Conservation (phyloP, 352 stramenopile species). For the Globisporangium spiculum region DNA sequence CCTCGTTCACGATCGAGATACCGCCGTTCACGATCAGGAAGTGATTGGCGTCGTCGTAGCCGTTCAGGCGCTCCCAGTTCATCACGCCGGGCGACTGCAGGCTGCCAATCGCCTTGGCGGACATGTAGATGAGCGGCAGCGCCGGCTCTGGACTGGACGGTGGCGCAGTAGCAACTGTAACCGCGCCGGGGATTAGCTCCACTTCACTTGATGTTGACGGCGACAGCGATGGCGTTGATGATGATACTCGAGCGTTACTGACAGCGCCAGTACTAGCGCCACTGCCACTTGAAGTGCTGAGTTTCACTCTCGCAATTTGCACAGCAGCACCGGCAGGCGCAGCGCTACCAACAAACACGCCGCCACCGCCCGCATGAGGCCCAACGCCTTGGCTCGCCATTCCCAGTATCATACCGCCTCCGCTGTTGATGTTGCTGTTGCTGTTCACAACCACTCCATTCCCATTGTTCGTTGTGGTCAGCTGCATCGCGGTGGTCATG, state of each 20-base stretch:
- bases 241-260: not conserved
- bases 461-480: slow-evolving; percentile 1
- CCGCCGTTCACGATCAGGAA: slow-evolving; percentile 25
- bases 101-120: slow-evolving; percentile 12
- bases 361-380: not conserved
- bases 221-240: not conserved
- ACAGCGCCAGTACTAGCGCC: not conserved
- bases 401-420: not conserved
- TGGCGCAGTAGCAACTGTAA: not conserved
- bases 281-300: not conserved
- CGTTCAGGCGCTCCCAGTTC: slow-evolving; percentile 36
- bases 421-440: not conserved
- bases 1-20: slow-evolving; percentile 31
- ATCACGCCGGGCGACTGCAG: slow-evolving; percentile 33
- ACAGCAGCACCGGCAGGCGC: not conserved
- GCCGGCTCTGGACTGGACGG: not conserved
- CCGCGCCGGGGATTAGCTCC: not conserved
- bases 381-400: slow-evolving; percentile 4
- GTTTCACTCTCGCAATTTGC: not conserved
- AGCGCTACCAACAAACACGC: not conserved
- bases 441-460: not conserved
- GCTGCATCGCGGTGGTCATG: slow-evolving; percentile 1
- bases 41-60: slow-evolving; percentile 22
- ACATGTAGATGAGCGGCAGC: slow-evolving; percentile 33
- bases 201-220: not conserved